Evolutionary conservation across 2,329 filamentous ascomycete genomes (phyloP), one percentile per base, ranked within the genome.

Genomic region (Exophiala alcalophila): DNA sequence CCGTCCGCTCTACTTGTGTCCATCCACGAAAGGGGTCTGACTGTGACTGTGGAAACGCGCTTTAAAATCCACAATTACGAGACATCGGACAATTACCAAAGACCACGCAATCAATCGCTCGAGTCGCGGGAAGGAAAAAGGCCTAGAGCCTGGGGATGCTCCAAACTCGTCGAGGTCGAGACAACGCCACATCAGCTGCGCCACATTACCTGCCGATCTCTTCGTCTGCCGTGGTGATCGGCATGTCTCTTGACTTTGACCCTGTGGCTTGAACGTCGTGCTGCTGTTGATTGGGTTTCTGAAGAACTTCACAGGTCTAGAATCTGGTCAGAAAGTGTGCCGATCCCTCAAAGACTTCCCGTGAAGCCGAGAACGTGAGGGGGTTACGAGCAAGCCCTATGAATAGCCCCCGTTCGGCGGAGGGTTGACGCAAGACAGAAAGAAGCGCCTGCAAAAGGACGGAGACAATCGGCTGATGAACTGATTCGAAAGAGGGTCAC

Each of bases 221-320:
- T 32, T n/a, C 15, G 15, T 4, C n/a, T 7, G 29, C 10, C n/a
- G 29, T 19, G 16, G 29, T 19, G 29, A 32, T 32, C 29, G 29
- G 14, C 29, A n/a, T 20, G n/a, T 9, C 8, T 3, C 21, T 19
- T n/a, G 16, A 32, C 14, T n/a, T 32, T n/a, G 29, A 16, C 29
- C 19, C 29, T 32, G 29, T 32, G 29, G 29, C 16, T 32, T 16
- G n/a, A 32, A n/a, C n/a, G n/a, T n/a, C n/a, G n/a, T n/a, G 3
- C 29, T n/a, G 16, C 16, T 16, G 9, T n/a, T 16, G 16, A 19
- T n/a, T n/a, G 16, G 10, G 14, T n/a, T 6, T 32, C 3, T n/a
- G 21, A 10, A 9, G 21, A 7, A 20, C 9, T n/a, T 20, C 29
- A 32, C 16, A 19, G 16, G 15, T 32, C 29, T 32, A 12, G 29